Evolutionary conservation across 169 alveolate species (phyloP).

Genomic region (Plasmodium adleri): DNA sequence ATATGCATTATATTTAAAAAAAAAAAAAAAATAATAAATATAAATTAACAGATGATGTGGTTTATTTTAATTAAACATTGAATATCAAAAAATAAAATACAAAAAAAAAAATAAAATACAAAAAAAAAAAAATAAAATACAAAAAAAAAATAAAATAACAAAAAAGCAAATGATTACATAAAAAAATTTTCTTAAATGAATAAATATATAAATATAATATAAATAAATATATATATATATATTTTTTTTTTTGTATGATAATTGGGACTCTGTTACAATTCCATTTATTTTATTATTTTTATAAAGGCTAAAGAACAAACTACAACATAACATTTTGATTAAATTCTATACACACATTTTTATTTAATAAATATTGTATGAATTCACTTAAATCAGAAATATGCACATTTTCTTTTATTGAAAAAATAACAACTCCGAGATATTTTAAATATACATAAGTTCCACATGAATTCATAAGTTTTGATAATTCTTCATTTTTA

Average conservation of each 20-base stretch:
- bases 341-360: constrained; percentile 54
- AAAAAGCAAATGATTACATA: too few species aligned
- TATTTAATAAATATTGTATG: constrained; percentile 28
- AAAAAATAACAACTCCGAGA: constrained; percentile 42
- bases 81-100: too few species aligned
- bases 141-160: too few species aligned
- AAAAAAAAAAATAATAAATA: too few species aligned
- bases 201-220: not conserved
- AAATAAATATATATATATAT: not conserved
- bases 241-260: not conserved
- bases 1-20: too few species aligned
- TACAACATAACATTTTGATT: constrained; percentile 6
- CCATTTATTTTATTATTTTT: not conserved
- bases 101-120: too few species aligned
- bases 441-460: constrained; percentile 35
- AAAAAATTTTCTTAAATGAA: too few species aligned
- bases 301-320: not conserved
- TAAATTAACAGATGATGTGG: too few species aligned
- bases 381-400: constrained; percentile 8
- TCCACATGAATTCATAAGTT: constrained; percentile 42
- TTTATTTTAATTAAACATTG: too few species aligned
- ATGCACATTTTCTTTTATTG: constrained; percentile 40
- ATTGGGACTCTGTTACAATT: not conserved
- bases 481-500: constrained; percentile 29
- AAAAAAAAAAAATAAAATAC: too few species aligned